A percentile compares a stretch with the other conserved stretches of the same genome.
Conservation (phyloP, 192 early-diverging fungal genomes). For the Piromyces sp. region DNA sequence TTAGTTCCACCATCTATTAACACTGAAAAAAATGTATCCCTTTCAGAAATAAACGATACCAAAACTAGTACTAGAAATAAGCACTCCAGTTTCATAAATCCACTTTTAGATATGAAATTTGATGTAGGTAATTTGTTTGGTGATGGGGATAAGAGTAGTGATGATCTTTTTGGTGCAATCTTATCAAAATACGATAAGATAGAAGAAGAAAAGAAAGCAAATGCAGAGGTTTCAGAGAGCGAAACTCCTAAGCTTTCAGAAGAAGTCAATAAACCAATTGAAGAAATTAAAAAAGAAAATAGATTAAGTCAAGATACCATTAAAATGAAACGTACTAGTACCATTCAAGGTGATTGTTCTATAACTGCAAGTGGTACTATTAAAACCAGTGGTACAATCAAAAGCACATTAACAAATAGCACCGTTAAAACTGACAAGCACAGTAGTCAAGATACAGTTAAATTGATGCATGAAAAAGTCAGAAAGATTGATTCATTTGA, state of each 20-base stretch:
- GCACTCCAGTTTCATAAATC: not conserved
- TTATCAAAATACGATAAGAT: not conserved
- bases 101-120: not conserved
- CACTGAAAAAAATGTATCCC: not conserved
- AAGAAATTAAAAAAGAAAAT: not conserved
- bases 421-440: not conserved
- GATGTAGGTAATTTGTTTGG: not conserved
- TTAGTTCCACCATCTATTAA: not conserved
- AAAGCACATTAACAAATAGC: too few species aligned
- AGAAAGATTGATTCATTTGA: not conserved
- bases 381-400: not conserved
- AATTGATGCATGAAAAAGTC: not conserved
- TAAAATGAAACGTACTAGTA: not conserved
- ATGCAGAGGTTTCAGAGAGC: too few species aligned
- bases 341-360: not conserved
- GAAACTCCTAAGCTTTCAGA: too few species aligned
- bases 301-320: not conserved
- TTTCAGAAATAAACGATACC: not conserved
- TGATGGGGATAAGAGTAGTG: not conserved
- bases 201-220: too few species aligned
- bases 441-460: not conserved
- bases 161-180: not conserved
- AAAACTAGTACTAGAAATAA: not conserved
- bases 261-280: not conserved
- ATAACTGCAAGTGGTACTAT: not conserved